Evolutionary conservation across 257 asterid species (phyloP), one percentile per base, ranked within the genome.

Genomic region (Rauvolfia tetraphylla): DNA sequence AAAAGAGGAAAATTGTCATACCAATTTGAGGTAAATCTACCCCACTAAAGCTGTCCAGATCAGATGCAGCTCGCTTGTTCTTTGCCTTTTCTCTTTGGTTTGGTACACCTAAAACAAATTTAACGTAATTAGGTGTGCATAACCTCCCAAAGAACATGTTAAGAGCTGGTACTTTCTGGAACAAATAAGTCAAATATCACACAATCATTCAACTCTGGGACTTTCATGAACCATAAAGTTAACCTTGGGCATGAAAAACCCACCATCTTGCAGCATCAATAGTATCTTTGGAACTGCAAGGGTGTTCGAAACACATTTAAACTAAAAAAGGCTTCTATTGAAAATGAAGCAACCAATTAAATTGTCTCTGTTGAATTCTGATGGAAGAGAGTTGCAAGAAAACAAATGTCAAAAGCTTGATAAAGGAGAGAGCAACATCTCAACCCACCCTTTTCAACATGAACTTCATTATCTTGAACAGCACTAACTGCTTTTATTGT

Each of bases 11-110:
- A 80, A 6, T 27, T 59, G n/a, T 29, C 68, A 68, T 75, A 84
- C 85, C 83, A 54, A 77, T 68, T 73, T 81, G 74, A 39, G 58
- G 38, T 3, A 7, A 51, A 15, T 3, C 22, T 51, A 51, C 57
- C 20, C 15, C 75, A 71, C 0, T 7, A 9, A 22, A 34, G 14
- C 7, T 29, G 18, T 79, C 82, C 69, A 76, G 38, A 38, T 81
- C 82, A 46, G 88, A 76, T 75, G 88, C 84, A 10, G 75, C 46
- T 23, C 88, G 78, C 68, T 84, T 84, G 59, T 81, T 81, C 51
- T 75, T 79, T 17, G 73, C 46, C 79, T 70, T 84, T 29, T 57
- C 75, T 39, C 69, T 76, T 62, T 57, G 46, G 48, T 69, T 65
- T 44, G 67, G 67, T 59, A n/a, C 61, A 76, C 82, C 88, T 81